These are phyloP conservation scores for Thalassiosira mediterranea DNA, from an alignment of 352 stramenopile species.

Conservation along the genomic window DNA sequence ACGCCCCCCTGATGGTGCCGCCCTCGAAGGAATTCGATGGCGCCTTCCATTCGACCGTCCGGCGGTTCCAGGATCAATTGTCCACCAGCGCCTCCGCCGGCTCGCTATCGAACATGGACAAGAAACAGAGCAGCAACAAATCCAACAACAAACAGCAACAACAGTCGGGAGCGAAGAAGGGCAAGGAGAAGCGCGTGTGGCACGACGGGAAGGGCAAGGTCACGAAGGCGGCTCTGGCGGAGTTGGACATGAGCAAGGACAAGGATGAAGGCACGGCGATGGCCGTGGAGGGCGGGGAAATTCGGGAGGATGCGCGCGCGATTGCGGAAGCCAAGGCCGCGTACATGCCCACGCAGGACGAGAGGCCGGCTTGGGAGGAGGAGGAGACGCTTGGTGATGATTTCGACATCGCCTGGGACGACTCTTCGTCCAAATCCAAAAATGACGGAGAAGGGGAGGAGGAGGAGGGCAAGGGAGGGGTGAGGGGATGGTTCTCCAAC, in stretches of 20 bases:
- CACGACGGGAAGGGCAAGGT: conserved; percentile 77
- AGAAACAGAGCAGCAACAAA: conserved; percentile 2
- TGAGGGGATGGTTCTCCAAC: conserved; percentile 36
- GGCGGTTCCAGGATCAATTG: conserved; percentile 61
- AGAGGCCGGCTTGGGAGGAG: conserved; percentile 74
- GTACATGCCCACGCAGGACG: conserved; percentile 79
- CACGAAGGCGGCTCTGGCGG: conserved; percentile 66
- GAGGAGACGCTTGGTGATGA: conserved; percentile 39
- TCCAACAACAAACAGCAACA: conserved; percentile 19
- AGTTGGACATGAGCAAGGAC: conserved; percentile 71
- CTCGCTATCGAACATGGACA: conserved; percentile 22
- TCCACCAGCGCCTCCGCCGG: conserved; percentile 1
- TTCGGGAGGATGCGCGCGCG: conserved; percentile 44
- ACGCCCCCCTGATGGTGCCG: conserved; percentile 22
- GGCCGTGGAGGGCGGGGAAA: conserved; percentile 4
- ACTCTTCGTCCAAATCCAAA: conserved; percentile 10
- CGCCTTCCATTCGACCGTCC: conserved; percentile 63
- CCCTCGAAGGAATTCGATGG: conserved; percentile 35
- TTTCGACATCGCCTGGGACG: conserved; percentile 2
- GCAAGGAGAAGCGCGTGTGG: conserved; percentile 77
- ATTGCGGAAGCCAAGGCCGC: conserved; percentile 72
- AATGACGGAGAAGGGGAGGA: conserved; percentile 36
- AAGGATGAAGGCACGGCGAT: conserved; percentile 19
- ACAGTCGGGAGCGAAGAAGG: conserved; percentile 47
- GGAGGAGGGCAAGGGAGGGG: conserved; percentile 39